A percentile compares a stretch with the other conserved stretches of the same genome.
These are phyloP conservation scores for Powellomyces hirtus DNA, from an alignment of 192 early-diverging fungal species.

Conservation along the genomic window DNA sequence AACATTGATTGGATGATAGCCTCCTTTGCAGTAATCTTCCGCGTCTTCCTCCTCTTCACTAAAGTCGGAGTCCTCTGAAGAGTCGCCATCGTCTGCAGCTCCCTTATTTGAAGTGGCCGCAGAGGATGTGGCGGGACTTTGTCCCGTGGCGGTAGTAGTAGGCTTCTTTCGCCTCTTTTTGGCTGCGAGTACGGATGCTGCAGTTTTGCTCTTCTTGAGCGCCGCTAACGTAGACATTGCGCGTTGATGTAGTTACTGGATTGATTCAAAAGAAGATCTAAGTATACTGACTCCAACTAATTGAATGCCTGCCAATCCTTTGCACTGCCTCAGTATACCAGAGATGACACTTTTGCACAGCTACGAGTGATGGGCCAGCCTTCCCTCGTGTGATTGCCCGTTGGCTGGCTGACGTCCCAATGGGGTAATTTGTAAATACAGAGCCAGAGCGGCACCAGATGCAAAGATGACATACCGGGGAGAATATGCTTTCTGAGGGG, in stretches of 20 bases:
- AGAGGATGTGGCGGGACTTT: background rate
- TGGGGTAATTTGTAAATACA: too few relatives aligned
- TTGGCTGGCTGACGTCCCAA: too few relatives aligned
- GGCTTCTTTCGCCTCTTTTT: slow-evolving; percentile 24
- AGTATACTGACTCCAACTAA: too few relatives aligned
- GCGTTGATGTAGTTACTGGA: background rate
- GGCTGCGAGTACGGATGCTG: slow-evolving; percentile 6
- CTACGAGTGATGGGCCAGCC: too few relatives aligned
- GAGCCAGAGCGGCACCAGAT: too few relatives aligned
- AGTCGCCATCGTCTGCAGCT: background rate
- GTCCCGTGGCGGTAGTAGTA: background rate
- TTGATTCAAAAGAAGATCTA: background rate
- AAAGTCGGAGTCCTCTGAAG: slow-evolving; percentile 33
- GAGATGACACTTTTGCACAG: too few relatives aligned
- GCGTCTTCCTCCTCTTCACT: slow-evolving; percentile 78
- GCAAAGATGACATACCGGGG: too few relatives aligned
- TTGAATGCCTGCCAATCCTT: too few relatives aligned
- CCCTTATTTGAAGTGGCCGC: background rate
- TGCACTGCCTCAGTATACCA: too few relatives aligned
- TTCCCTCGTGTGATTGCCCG: too few relatives aligned
- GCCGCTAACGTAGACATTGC: slow-evolving; percentile 3
- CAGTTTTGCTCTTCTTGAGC: slow-evolving; percentile 8
- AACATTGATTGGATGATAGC: slow-evolving; percentile 87
- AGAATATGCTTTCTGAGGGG: too few relatives aligned
- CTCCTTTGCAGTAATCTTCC: slow-evolving; percentile 89